Conservation (phyloP, 2,329 filamentous ascomycete genomes). For the Alternaria dauci region DNA sequence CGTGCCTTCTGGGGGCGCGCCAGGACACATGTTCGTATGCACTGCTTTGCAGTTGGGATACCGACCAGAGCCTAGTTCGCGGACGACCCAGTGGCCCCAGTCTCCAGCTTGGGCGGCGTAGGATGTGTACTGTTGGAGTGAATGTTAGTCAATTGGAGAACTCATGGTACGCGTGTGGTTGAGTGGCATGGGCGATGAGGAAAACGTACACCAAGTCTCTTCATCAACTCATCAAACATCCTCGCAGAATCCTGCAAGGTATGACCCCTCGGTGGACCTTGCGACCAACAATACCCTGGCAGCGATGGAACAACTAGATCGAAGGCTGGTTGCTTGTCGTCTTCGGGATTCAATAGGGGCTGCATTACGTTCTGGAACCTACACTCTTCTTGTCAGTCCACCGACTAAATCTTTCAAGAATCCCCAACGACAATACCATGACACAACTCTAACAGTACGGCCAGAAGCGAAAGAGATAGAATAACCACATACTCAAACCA, state of each 20-base stretch:
- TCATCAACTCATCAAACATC: constrained; percentile 36
- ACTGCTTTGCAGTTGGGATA: constrained; percentile 51
- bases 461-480: neutral
- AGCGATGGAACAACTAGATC: constrained; percentile 67
- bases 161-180: neutral
- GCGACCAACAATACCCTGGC: constrained; percentile 49
- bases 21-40: constrained; percentile 55
- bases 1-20: constrained; percentile 43
- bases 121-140: constrained; percentile 36
- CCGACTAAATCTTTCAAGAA: neutral
- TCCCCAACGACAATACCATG: neutral
- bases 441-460: neutral
- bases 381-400: neutral
- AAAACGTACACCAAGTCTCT: constrained; percentile 40
- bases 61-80: constrained; percentile 50
- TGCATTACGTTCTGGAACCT: constrained; percentile 48
- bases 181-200: neutral
- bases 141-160: neutral
- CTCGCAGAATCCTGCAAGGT: constrained; percentile 58
- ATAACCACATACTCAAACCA: constrained; percentile 51
- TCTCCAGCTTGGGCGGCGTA: constrained; percentile 54
- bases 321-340: constrained; percentile 53
- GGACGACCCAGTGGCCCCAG: constrained; percentile 53
- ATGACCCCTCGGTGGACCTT: constrained; percentile 36
- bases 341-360: constrained; percentile 44